Evolutionary conservation across 352 stramenopile genomes (phyloP), one percentile per base, ranked within the genome.

Genomic region (Stramenopiles sp.): DNA sequence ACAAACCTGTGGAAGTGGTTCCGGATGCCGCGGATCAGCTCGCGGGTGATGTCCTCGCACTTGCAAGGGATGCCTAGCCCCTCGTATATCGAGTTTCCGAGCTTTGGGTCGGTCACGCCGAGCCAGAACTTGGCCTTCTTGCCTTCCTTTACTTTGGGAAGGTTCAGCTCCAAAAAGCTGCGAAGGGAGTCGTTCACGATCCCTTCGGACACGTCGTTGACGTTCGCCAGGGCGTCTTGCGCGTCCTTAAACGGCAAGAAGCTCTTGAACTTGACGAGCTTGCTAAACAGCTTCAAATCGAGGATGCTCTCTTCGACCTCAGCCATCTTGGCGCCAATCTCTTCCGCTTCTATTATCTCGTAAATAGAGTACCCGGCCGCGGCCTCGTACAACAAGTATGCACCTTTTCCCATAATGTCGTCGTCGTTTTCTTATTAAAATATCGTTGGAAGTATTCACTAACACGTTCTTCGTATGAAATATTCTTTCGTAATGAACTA

Each of bases 151-250:
- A 92, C 87, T 80, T 98, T 98, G 37, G 96, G 94, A 74, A 99
- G 79, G 84, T 99, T 99, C 87, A 97, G 96, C 82, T 99, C 94
- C 73, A 99, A 86, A 84, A 99, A 99, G 81, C 96, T 93, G 80
- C 97, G 92, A 49, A 97, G 87, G 79, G 94, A 89, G 34, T 96
- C 87, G 73, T 87, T 86, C 43, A 97, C 74, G 34, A 97, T 80
- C 36, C 94, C 88, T 82, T 97, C 92, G 75, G 89, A 96, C 37
- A 99, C 84, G 76, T 95, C 95, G 83, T 99, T 99, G 76, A 98
- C 97, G 87, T 98, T 99, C 81, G 98, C 92, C 1, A 99, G 85
- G 4, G 95, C 95, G 77, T 98, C 96, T 82, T 99, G 93, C 0
- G 95, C 95, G 34, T 90, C 96, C 77, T 93, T 96, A 84, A 99